Base-by-base conservation (phyloP, 2,329 filamentous ascomycete species). In the Pestalotiopsis sp. region DNA sequence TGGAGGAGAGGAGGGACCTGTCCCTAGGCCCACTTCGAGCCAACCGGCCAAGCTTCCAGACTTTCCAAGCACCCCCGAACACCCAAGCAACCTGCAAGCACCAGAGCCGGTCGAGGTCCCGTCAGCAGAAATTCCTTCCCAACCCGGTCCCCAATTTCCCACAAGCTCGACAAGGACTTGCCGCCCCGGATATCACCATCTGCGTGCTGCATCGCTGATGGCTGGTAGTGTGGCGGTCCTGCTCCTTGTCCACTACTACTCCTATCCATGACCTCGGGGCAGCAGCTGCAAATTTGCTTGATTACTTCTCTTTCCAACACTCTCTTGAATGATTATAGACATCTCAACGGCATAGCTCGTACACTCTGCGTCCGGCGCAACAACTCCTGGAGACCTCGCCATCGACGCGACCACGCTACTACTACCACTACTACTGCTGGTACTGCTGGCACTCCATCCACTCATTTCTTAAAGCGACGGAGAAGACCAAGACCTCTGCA, bases 211-310 rank as follows among this genome's bases (percentile, higher is more conserved):
- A 69, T 68, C 17, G 70, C 69, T 57, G 72, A 68, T 74, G 74
- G 74, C 70, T 68, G 73, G 73, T 75, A 74, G 72, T 73, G 72
- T 72, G 70, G 69, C 68, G 52, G 69, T 65, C 63, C 20, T 52
- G 45, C 59, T 68, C 69, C 64, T 69, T 66, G 58, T 70, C 59
- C 61, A 45, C 45, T 52, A 67, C 66, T 73, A 72, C 69, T 69
- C 74, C 71, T 72, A 70, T 74, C 74, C 72, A 79, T 79, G 77
- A 77, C 75, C 75, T 72, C 74, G 59, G 70, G 69, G 68, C 74
- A 72, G 69, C 74, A 75, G 70, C 58, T 78, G 67, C 75, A 76
- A 73, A 76, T 78, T 72, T 77, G 72, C 69, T 74, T 76, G 59
- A 70, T 77, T 71, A 73, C 74, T 65, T 69, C 75, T 61, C 68